Evolutionary conservation across 768 basidiomycete genomes (phyloP).

Genomic region (Boletus reticuloceps): DNA sequence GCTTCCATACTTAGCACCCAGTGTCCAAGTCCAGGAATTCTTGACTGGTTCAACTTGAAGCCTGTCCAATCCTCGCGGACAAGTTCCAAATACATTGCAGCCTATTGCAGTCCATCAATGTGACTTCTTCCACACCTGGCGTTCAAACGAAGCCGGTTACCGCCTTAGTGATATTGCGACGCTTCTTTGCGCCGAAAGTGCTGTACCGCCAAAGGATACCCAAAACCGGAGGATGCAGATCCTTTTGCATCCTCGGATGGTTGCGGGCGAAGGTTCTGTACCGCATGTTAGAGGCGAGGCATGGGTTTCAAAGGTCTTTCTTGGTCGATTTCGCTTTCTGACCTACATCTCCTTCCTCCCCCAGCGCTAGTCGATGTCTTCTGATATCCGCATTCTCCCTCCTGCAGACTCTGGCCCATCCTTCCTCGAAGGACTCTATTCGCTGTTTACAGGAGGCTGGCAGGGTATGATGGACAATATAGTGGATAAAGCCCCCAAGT

Average conservation of each 20-base stretch:
- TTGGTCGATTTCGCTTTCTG: not conserved
- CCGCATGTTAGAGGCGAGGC: slow-evolving; percentile 22
- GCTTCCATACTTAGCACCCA: too few species aligned
- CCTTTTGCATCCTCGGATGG: slow-evolving; percentile 3
- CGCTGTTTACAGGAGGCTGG: slow-evolving; percentile 11
- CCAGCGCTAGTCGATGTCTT: slow-evolving; percentile 2
- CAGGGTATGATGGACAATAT: slow-evolving; percentile 9
- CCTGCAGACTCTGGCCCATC: slow-evolving; percentile 11
- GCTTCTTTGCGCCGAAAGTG: not conserved
- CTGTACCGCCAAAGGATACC: slow-evolving; percentile 3
- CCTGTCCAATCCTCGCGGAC: too few species aligned
- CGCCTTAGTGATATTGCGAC: not conserved
- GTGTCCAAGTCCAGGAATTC: too few species aligned
- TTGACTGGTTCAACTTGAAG: too few species aligned
- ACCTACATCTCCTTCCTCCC: not conserved
- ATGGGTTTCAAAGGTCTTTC: not conserved
- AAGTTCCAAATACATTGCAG: too few species aligned
- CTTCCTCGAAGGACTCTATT: slow-evolving; percentile 4
- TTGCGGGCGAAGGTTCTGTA: not conserved
- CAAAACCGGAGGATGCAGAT: slow-evolving; percentile 15
- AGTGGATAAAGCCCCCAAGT: slow-evolving; percentile 12
- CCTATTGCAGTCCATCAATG: too few species aligned
- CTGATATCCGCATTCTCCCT: slow-evolving; percentile 19
- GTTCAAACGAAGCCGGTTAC: not conserved
- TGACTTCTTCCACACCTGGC: too few species aligned